Evolutionary conservation across 352 stramenopile genomes (phyloP), one percentile per base, ranked within the genome.

Genomic region (Globisporangium camurandrum): DNA sequence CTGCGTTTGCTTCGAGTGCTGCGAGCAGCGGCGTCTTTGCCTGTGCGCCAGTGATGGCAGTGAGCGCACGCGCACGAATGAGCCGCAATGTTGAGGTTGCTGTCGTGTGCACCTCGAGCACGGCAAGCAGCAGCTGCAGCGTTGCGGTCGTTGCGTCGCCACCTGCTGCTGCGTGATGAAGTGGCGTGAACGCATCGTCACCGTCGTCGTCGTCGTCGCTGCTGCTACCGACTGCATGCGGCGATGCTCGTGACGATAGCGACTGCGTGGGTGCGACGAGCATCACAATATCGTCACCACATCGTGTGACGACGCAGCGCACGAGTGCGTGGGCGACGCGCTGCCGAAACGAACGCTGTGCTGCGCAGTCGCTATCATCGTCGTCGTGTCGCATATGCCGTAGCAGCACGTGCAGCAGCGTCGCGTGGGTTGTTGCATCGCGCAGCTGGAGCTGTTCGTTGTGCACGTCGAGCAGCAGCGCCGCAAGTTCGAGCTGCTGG

Each of bases 401-500:
- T 20, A 74, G 48, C 12, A 80, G 49, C 16, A 84, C 41, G 51
- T 77, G 67, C 37, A 86, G 62, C 47, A 76, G 51, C 23, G 54
- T 67, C 27, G 67, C 67, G 26, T 59, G 46, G 26, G 63, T 74
- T 12, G 54, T 37, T 1, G 53, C 30, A 41, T 57, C 54, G 17
- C 49, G 51, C 23, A 57, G 41, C 34, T 54, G 50, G 12, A 73
- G 57, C 22, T 69, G 64, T 19, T 46, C 47, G 9, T 30, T 43
- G 19, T 44, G 51, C 19, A 42, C 54, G 40, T 88, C 76, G 19
- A 91, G 46, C 11, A 91, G 56, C 49, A 86, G 48, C 3, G 66
- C 62, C 12, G 59, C 64, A 12, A 91, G 46, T 40, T 91, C 79
- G 16, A 88, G 36, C 51, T 88, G 68, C 0, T 71, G 69, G 8